Conservation (phyloP, 2,329 filamentous ascomycete genomes). For the Claviceps purpurea region DNA sequence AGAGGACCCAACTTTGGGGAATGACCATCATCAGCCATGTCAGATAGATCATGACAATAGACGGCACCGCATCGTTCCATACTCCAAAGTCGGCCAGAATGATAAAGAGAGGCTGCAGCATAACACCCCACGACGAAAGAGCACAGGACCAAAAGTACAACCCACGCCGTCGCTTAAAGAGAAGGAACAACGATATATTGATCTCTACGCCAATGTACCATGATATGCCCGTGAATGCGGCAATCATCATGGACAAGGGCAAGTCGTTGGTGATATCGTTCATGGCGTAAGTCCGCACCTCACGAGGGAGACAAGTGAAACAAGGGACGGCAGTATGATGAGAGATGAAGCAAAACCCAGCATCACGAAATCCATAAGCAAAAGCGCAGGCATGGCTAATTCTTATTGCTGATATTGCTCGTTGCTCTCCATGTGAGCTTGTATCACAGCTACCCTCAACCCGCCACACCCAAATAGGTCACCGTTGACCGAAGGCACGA, state of each 20-base stretch:
- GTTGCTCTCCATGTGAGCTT: background rate
- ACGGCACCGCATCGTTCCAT: conserved; percentile 6
- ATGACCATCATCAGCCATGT: conserved; percentile 35
- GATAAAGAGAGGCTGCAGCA: conserved; percentile 27
- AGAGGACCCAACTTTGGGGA: conserved; percentile 45
- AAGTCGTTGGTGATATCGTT: conserved; percentile 10
- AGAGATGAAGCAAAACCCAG: too few relatives aligned
- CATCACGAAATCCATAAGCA: background rate
- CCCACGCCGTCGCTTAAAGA: conserved; percentile 16
- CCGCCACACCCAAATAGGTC: too few relatives aligned
- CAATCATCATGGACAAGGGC: conserved; percentile 20
- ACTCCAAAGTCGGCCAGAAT: conserved; percentile 23
- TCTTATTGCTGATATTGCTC: background rate
- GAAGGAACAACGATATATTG: conserved; percentile 15
- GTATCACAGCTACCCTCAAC: too few relatives aligned
- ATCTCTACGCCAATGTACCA: conserved; percentile 20
- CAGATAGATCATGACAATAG: conserved; percentile 10
- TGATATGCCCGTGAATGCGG: conserved; percentile 22
- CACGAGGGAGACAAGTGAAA: background rate
- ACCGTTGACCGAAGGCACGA: background rate
- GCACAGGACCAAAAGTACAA: conserved; percentile 22
- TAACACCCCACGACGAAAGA: conserved; percentile 16
- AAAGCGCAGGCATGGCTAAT: background rate
- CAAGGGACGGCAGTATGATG: too few relatives aligned
- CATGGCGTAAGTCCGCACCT: conserved; percentile 1